A percentile compares a stretch with the other conserved stretches of the same genome.
Conservation (phyloP, 2,329 filamentous ascomycete species). For the Fusarium oligoseptatum region DNA sequence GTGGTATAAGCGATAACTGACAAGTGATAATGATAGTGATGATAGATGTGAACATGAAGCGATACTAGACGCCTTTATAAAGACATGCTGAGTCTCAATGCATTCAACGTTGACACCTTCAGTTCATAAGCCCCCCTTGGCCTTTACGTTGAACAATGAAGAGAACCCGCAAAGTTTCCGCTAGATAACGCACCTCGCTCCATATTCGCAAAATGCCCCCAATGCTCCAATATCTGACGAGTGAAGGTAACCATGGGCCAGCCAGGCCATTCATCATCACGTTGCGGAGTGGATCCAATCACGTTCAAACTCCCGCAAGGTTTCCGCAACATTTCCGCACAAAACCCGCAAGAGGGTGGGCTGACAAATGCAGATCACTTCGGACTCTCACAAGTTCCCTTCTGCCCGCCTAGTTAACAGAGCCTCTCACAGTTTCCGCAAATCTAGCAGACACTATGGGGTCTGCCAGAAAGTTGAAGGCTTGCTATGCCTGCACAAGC, state of each 20-base stretch:
- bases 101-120: neutral
- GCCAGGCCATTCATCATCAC: neutral
- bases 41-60: neutral
- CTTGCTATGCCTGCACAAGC: constrained; percentile 20
- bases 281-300: neutral
- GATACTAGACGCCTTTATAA: neutral
- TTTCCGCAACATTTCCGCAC: neutral
- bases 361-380: neutral
- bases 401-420: neutral
- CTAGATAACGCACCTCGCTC: neutral
- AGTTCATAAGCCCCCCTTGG: neutral
- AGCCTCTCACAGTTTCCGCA: neutral
- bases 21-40: neutral
- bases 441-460: neutral
- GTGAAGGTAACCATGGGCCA: neutral
- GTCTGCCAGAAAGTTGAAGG: constrained; percentile 4
- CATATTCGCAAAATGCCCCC: neutral
- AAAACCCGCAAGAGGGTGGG: neutral
- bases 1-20: neutral
- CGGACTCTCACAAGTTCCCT: neutral
- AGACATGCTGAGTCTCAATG: neutral
- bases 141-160: neutral
- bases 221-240: neutral
- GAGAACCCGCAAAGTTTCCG: neutral
- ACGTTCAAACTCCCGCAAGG: neutral